phyloP scores from a whole-genome alignment of 1,284 basidiomycete species.

The Ceratobasidium theobromae region DNA sequence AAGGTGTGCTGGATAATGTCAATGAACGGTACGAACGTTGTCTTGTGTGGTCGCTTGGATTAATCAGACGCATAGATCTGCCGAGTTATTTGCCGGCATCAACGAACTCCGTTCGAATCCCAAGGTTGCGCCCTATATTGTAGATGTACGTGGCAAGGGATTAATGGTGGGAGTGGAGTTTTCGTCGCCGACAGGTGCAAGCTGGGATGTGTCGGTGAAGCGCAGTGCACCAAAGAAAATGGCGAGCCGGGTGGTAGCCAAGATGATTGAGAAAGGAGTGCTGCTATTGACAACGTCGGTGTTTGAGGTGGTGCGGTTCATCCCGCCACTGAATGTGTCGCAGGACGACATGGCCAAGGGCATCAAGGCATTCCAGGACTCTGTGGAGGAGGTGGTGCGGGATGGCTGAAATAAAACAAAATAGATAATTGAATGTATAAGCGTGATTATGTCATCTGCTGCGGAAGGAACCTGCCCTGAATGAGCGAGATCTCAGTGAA shows the following conservation, averaged over 20 bases:
- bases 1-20: constrained; percentile 79
- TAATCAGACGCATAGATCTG: constrained; percentile 53
- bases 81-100: constrained; percentile 68
- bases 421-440: neutral
- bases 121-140: constrained; percentile 55
- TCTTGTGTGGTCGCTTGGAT: constrained; percentile 12
- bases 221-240: constrained; percentile 60
- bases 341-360: constrained; percentile 63
- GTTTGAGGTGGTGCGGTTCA: constrained; percentile 79
- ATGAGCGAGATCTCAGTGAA: neutral
- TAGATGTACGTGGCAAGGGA: constrained; percentile 77
- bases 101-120: constrained; percentile 57
- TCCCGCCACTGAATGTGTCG: constrained; percentile 67
- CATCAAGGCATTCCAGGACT: constrained; percentile 58
- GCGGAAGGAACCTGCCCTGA: constrained; percentile 9
- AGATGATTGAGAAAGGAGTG: constrained; percentile 81
- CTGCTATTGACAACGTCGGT: constrained; percentile 77
- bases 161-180: constrained; percentile 85
- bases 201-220: constrained; percentile 49
- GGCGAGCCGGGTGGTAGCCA: constrained; percentile 72
- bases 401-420: constrained; percentile 46
- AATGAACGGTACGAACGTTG: constrained; percentile 55
- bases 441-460: constrained; percentile 8
- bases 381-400: constrained; percentile 61
- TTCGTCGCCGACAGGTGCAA: constrained; percentile 55